These are phyloP conservation scores for Colletotrichum noveboracense DNA, from an alignment of 2,329 filamentous ascomycete genomes.

Conservation along the genomic window DNA sequence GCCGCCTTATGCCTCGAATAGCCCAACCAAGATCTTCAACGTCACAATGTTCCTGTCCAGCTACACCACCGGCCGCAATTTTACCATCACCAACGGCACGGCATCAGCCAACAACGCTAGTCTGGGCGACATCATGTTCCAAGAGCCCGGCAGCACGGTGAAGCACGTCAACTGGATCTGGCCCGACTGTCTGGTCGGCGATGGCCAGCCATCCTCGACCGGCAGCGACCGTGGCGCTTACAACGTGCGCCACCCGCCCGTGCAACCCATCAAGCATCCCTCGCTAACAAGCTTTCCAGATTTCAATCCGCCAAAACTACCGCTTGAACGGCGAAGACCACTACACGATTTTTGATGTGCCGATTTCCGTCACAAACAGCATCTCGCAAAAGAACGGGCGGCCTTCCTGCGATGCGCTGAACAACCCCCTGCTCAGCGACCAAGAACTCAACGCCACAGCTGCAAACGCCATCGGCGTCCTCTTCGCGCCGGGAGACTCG, in stretches of 20 bases:
- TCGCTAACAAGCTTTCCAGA: constrained; percentile 40
- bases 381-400: constrained; percentile 52
- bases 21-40: constrained; percentile 63
- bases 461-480: constrained; percentile 49
- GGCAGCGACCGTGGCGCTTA: constrained; percentile 65
- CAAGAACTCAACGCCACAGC: constrained; percentile 47
- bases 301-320: constrained; percentile 75
- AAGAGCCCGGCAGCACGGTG: constrained; percentile 71
- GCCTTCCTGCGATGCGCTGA: constrained; percentile 54
- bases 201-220: constrained; percentile 51
- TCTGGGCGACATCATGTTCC: constrained; percentile 65
- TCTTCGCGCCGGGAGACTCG: constrained; percentile 58
- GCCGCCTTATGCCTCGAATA: constrained; percentile 58
- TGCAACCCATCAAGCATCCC: too few species aligned
- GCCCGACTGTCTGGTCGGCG: constrained; percentile 71
- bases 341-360: constrained; percentile 75
- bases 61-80: constrained; percentile 66
- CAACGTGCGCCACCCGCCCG: constrained; percentile 54
- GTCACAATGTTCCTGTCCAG: constrained; percentile 73
- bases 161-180: constrained; percentile 77
- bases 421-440: constrained; percentile 55
- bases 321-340: constrained; percentile 66
- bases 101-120: constrained; percentile 55
- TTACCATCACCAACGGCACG: constrained; percentile 71
- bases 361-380: constrained; percentile 70